Evolutionary conservation across 2,329 filamentous ascomycete genomes (phyloP), one percentile per base, ranked within the genome.

Genomic region (Pseudonectria buxi): DNA sequence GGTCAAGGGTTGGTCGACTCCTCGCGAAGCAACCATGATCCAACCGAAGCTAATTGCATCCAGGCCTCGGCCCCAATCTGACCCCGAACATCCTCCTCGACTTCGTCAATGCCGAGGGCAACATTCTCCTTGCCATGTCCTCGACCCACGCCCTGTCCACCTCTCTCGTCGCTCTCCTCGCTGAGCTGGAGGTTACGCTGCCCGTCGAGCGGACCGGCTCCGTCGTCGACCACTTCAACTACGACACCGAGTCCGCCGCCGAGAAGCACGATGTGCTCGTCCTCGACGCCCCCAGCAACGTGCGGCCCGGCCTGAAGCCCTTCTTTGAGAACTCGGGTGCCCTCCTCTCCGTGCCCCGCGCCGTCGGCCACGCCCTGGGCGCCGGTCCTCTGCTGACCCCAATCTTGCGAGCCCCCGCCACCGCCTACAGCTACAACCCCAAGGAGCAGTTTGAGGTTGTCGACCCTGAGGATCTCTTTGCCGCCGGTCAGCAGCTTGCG

Each of bases 141-240:
- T 80, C 85, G 46, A 74, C 76, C 37, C 68, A 76, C 32, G 64
- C 82, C 12, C 81, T 83, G 3, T 80, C 90, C 11, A 78, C 76
- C 36, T 78, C 85, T 31, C 67, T 95, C 50, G 78, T 80, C 47
- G 83, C 83, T 28, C 72, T 94, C 37, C 83, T 96, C 33, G 69
- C 85, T 53, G 88, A 96, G 64, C 73, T 95, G 59, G 90, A 95
- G 57, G 84, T 98, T 55, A 72, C 81, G 48, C 76, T 95, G n/a
- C 86, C 92, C 26, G 66, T 78, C 25, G 90, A 95, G 63, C 86
- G 89, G 54, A 86, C 83, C 37, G 81, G 86, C 38, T 70, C 90
- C 39, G 83, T 95, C 6, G 82, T 96, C 43, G 92, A 96, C 64
- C 92, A 98, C 70, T 95, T 96, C 78, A 84, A 86, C 68, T 92